Evolutionary conservation across 148 eudicot genomes (phyloP).

Genomic region (Euryodendron excelsum): DNA sequence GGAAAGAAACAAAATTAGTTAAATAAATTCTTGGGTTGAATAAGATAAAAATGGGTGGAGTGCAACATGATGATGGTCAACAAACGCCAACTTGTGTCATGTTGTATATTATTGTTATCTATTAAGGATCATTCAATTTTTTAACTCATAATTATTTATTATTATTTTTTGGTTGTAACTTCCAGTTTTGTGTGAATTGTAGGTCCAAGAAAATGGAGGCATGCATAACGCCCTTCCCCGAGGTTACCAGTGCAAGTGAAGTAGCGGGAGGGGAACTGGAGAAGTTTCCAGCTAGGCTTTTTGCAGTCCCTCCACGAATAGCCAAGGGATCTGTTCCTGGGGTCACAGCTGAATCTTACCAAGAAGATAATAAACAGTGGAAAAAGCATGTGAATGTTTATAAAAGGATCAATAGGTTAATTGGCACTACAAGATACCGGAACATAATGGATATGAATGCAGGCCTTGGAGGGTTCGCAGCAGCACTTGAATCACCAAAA

Average conservation of each 20-base stretch:
- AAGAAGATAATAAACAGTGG: slow-evolving; percentile 60
- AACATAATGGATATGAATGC: slow-evolving; percentile 93
- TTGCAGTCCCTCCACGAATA: slow-evolving; percentile 62
- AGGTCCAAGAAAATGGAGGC: slow-evolving; percentile 79
- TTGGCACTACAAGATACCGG: slow-evolving; percentile 57
- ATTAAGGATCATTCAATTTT: not conserved
- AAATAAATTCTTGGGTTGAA: too few species aligned
- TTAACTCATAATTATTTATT: not conserved
- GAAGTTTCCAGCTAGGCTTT: slow-evolving; percentile 59
- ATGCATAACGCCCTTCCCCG: slow-evolving; percentile 62
- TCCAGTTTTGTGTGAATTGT: not conserved
- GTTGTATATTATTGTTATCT: not conserved
- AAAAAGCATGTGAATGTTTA: slow-evolving; percentile 62
- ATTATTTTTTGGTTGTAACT: not conserved
- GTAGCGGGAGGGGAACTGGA: slow-evolving; percentile 54
- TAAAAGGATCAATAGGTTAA: slow-evolving; percentile 46
- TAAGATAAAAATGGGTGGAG: too few species aligned
- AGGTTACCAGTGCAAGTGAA: slow-evolving; percentile 36
- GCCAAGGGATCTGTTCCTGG: slow-evolving; percentile 56
- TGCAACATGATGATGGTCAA: too few species aligned
- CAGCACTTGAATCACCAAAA: slow-evolving; percentile 70
- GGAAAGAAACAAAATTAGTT: too few species aligned
- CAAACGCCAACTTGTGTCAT: not conserved
- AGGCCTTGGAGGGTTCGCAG: slow-evolving; percentile 79
- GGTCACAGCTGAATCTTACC: slow-evolving; percentile 50